phyloP scores from a whole-genome alignment of 2,329 filamentous ascomycete genomes.

The Escovopsis sp. region DNA sequence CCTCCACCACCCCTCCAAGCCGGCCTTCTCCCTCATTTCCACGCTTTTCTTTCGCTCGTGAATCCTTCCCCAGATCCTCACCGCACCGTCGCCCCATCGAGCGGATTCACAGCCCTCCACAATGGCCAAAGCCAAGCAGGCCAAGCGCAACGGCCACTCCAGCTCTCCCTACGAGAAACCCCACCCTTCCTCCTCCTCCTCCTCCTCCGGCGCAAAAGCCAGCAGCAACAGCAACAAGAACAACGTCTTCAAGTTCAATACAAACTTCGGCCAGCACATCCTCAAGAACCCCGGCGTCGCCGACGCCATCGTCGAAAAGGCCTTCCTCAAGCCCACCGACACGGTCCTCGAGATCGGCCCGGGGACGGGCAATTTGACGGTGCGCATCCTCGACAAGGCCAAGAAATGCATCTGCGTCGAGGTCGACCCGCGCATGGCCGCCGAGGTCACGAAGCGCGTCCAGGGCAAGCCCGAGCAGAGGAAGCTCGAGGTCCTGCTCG shows the following conservation, averaged over 20 bases:
- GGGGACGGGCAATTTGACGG: constrained; percentile 78
- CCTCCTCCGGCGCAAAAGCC: constrained; percentile 1
- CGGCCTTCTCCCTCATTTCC: too few species aligned
- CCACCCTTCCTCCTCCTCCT: not conserved
- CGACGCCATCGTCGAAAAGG: constrained; percentile 57
- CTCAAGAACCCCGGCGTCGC: constrained; percentile 83
- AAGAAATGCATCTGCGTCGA: constrained; percentile 76
- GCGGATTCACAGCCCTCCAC: constrained; percentile 1
- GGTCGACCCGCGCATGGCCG: constrained; percentile 91
- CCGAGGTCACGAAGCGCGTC: constrained; percentile 85
- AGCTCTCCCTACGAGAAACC: constrained; percentile 29
- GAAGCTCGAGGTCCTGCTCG: constrained; percentile 73
- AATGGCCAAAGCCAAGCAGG: constrained; percentile 40
- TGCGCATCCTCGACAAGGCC: constrained; percentile 75
- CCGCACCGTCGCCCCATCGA: not conserved
- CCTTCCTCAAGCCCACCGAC: constrained; percentile 78
- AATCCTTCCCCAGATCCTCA: too few species aligned
- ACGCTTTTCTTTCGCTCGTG: too few species aligned
- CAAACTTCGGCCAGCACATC: constrained; percentile 73
- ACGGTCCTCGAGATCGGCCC: constrained; percentile 86
- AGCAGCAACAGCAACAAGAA: constrained; percentile 33
- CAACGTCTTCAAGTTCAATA: constrained; percentile 97
- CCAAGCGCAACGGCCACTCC: constrained; percentile 36
- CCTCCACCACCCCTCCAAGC: too few species aligned
- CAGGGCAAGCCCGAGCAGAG: constrained; percentile 77